Evolutionary conservation across 2,329 filamentous ascomycete species (phyloP), one percentile per base, ranked within the genome.

Genomic region (Sclerotinia glacialis): DNA sequence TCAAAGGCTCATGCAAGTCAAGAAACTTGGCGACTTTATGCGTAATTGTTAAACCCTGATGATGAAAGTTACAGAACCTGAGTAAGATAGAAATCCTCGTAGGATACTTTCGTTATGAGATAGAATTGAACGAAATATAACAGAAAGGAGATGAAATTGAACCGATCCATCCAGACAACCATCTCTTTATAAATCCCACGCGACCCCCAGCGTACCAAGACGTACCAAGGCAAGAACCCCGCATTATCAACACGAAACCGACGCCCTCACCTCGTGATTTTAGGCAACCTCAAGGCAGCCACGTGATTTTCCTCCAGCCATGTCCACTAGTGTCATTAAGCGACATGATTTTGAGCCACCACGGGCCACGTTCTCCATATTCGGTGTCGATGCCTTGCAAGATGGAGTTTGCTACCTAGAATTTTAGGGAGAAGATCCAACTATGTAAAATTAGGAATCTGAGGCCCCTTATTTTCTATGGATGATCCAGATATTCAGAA

Each of bases 221-320:
- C 12, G 37, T 40, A 40, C 37, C 12, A 53, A n/a, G 18, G 18
- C 28, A 23, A n/a, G 26, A 59, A 34, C 28, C 21, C 9, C 56
- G 28, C 14, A 21, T 37, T 34, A 12, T 34, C 14, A 4, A 60
- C 56, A 60, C 56, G 56, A 60, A 47, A 34, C 11, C 18, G 7
- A 60, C 56, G 7, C 14, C 56, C 44, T 60, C 42, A 28, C 47
- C 56, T 18, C 56, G 56, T 60, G 56, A 60, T 47, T 47, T 60
- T 60, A 60, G 56, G 56, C 42, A 60, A 55, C 53, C 21, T 23
- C 42, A 23, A 60, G 56, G 56, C 56, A 60, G 5, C 56, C 28
- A 28, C 56, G 26, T 47, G 56, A 60, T 60, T 37, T 37, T 49
- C 28, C 14, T n/a, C 28, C 21, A 8, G 28, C 28, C 8, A 6